Base-by-base conservation (phyloP, 441 rosid species). In the Biscutella laevigata region DNA sequence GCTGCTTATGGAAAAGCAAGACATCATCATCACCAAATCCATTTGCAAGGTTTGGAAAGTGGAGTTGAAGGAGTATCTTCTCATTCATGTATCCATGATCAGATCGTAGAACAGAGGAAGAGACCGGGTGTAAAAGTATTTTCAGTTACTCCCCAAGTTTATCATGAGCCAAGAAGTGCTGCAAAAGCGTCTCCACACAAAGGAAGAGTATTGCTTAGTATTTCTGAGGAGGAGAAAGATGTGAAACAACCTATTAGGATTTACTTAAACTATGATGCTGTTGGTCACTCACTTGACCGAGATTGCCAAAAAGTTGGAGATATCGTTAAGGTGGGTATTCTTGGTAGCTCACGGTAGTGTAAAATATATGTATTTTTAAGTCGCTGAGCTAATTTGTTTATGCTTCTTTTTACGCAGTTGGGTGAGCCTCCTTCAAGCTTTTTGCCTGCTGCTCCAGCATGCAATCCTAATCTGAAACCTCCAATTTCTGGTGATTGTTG, bases 81-180 rank as follows among this genome's bases (percentile, higher is more conserved):
- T 8, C 99, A 92, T 71, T 92, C 99, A 7, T 92, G 99, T 37
- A 92, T 92, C 39, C 99, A 92, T 66, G 99, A 82, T 71, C 84
- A 86, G 70, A 92, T 92, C 69, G 74, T 92, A 55, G 80, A 88
- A 57, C 88, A 84, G 71, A 81, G 99, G 75, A 77, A 74, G 65
- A 77, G 85, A 34, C 94, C 99, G 4, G 95, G 97, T 64, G 84
- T 66, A 33, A 78, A 82, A 71, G 92, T 84, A 3, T 88, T 78
- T 70, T 84, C 85, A 0, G 88, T 92, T 56, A 88, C 90, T 26
- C 97, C 97, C 4, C 99, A 92, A 72, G 77, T 88, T 32, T 92
- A 92, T 70, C 77, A 76, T 58, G 80, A 77, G 45, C 65, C 85
- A 15, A 59, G 8, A 25, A 59, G 62, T 45, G 56, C 5, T 17